Conservation (phyloP, 1,284 basidiomycete genomes). For the Sanghuangporus baumii region DNA sequence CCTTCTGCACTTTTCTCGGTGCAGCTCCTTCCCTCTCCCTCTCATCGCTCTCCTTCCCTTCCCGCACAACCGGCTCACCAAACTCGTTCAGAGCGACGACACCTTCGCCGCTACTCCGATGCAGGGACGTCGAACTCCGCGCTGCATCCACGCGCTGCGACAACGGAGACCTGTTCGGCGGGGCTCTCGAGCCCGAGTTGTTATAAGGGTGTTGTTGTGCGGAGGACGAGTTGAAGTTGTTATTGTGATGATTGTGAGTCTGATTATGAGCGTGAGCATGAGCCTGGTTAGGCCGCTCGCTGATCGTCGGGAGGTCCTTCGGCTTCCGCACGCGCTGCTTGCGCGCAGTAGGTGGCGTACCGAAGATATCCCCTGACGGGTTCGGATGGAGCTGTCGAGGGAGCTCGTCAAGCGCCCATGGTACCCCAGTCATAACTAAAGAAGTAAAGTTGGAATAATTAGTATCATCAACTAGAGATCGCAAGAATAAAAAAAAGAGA, state of each 20-base stretch:
- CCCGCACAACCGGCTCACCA: slow-evolving; percentile 25
- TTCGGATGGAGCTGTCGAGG: slow-evolving; percentile 59
- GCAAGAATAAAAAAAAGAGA: slow-evolving; percentile 9
- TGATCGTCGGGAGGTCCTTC: slow-evolving; percentile 58
- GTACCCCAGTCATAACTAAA: slow-evolving; percentile 67
- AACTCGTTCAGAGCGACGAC: neutral
- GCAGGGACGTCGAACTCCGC: slow-evolving; percentile 21
- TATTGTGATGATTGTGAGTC: neutral
- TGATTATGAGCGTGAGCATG: neutral
- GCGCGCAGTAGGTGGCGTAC: slow-evolving; percentile 41
- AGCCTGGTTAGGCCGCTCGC: slow-evolving; percentile 45
- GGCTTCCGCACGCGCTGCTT: slow-evolving; percentile 62
- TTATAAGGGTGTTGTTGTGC: neutral
- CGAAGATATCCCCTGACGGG: slow-evolving; percentile 56
- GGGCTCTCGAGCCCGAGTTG: neutral
- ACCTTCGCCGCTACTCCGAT: neutral
- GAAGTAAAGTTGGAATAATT: neutral
- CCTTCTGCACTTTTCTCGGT: slow-evolving; percentile 77
- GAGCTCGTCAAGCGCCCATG: slow-evolving; percentile 63
- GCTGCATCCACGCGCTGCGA: slow-evolving; percentile 24
- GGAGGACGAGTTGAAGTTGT: neutral
- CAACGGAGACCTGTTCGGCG: slow-evolving; percentile 30
- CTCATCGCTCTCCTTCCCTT: slow-evolving; percentile 67
- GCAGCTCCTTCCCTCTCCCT: slow-evolving; percentile 36
- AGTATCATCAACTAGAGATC: neutral